These are phyloP conservation scores for Conticribra guillardii DNA, from an alignment of 108 stramenopile species.

Conservation along the genomic window DNA sequence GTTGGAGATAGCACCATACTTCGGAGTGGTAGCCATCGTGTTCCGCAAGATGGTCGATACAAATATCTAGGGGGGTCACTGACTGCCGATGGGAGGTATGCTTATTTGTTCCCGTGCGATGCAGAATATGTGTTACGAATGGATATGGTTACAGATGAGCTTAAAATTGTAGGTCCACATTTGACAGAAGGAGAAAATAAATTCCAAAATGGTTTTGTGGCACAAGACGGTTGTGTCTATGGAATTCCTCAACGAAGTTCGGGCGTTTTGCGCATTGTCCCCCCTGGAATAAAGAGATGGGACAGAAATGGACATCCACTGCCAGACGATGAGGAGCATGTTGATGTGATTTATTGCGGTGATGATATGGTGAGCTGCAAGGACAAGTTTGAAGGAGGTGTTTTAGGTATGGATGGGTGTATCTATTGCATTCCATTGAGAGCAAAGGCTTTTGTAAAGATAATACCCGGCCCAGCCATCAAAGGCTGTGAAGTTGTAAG, in stretches of 20 bases:
- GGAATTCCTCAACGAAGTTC: conserved; percentile 68
- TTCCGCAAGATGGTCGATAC: conserved; percentile 68
- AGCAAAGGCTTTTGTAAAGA: conserved; percentile 58
- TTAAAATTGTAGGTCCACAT: conserved; percentile 53
- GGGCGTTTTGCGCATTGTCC: conserved; percentile 62
- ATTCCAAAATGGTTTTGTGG: conserved; percentile 73
- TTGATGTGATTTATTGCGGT: conserved; percentile 67
- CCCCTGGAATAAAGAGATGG: conserved; percentile 35
- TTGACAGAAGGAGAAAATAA: conserved; percentile 75
- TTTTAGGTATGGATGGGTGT: conserved; percentile 62
- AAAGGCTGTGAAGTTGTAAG: too few relatives aligned
- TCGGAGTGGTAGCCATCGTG: conserved; percentile 64
- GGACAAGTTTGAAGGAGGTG: conserved; percentile 79
- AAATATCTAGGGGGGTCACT: conserved; percentile 75
- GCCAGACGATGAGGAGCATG: conserved; percentile 44
- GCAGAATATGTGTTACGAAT: conserved; percentile 55
- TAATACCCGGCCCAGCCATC: conserved; percentile 43
- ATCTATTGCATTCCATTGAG: conserved; percentile 73
- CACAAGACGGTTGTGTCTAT: conserved; percentile 65
- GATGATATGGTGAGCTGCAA: conserved; percentile 65
- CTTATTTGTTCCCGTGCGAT: conserved; percentile 70
- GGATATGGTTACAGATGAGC: conserved; percentile 58
- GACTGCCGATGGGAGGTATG: conserved; percentile 51
- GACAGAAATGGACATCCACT: conserved; percentile 23
- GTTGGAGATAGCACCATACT: conserved; percentile 52